Evolutionary conservation across 2,329 filamentous ascomycete species (phyloP), one percentile per base, ranked within the genome.

Genomic region (Onygenales sp.): DNA sequence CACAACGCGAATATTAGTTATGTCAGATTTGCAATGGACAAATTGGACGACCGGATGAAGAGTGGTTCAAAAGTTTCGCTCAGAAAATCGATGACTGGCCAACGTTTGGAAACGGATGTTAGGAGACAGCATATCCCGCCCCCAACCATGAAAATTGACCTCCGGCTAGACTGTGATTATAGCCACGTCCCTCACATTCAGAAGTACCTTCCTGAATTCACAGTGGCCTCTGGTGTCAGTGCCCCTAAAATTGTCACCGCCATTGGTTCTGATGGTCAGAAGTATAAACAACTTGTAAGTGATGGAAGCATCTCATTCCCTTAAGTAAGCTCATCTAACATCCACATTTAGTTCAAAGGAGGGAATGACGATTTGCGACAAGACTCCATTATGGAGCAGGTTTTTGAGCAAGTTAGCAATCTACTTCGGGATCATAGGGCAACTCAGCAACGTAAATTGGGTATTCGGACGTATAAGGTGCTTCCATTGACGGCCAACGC

Each of bases 331-430:
- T 9, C 36, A 63, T 45, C 34, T 14, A 62, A 52, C 31, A 31
- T 51, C 43, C 55, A 42, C 21, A 58, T 49, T 54, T 58, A 83
- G 77, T 84, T 95, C 66, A 98, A 98, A 76, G 90, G 90, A 57
- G 91, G 93, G 14, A 92, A 92, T 64, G 93, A 98, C 67, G 92
- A 98, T 66, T 79, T 99, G 10, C 87, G 94, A 7, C 93, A 98
- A 73, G 93, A 99, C 64, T 89, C 92, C 44, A 98, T 84, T 75
- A 99, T 99, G 94, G 94, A 98, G 70, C 93, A 99, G 70, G 93
- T 98, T 1, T 99, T 98, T 67, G 88, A 91, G 54, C 90, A 95
- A 70, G 93, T 96, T 21, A 97, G 90, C 54, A 87, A 88, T 50
- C 81, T 98, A 21, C 76, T 99, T 31, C 87, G 88, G 66, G 85